Conservation (phyloP, 306 rosid genomes). For the Vicia villosa region DNA sequence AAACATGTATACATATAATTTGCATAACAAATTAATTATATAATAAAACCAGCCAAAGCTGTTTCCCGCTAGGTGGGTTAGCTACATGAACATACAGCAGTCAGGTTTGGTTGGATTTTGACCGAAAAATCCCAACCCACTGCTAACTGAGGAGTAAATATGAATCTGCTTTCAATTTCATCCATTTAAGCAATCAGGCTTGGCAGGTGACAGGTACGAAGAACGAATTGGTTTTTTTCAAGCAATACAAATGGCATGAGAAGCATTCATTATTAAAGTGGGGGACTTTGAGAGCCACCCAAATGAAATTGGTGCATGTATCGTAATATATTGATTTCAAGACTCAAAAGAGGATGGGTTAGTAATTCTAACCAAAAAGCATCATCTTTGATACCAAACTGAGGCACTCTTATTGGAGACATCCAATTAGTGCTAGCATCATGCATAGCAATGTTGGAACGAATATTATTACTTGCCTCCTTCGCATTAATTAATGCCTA, state of each 20-base stretch:
- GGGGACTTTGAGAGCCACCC: not conserved
- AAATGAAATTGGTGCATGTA: not conserved
- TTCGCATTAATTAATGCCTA: not conserved
- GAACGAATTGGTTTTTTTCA: not conserved
- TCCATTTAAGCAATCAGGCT: too few species aligned
- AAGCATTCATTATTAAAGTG: not conserved
- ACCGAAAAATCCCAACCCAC: too few species aligned
- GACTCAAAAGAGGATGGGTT: not conserved
- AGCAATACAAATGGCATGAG: not conserved
- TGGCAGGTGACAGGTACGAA: too few species aligned
- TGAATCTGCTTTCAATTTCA: too few species aligned
- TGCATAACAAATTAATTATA: not conserved
- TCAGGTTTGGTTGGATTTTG: too few species aligned
- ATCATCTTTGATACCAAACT: not conserved
- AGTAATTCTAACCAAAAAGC: not conserved
- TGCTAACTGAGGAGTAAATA: too few species aligned
- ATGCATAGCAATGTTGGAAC: not conserved
- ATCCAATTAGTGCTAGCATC: not conserved
- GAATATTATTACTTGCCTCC: not conserved
- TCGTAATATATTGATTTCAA: not conserved
- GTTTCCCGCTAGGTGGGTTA: not conserved
- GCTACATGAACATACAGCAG: not conserved
- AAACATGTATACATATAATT: slow-evolving; percentile 12
- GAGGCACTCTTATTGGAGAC: not conserved
- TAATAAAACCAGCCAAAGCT: not conserved